Evolutionary conservation across 345 rosid species (phyloP).

Genomic region (Eucalyptus fibrosa): DNA sequence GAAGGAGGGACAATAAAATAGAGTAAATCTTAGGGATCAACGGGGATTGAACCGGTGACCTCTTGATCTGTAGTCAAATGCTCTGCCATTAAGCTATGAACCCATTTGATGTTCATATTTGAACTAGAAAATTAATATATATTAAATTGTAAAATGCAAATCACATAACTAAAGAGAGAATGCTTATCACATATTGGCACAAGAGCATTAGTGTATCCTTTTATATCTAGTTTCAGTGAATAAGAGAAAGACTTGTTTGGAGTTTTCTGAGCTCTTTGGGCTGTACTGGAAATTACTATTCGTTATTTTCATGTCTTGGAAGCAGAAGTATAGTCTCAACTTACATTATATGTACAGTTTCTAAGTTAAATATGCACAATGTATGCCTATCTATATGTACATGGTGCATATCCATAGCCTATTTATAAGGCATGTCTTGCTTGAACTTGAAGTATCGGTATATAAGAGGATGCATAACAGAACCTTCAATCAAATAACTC

Average conservation of each 20-base stretch:
- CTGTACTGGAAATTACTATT: background rate
- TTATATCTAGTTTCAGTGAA: background rate
- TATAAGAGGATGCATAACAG: background rate
- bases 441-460: background rate
- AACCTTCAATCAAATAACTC: background rate
- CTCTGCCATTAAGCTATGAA: constrained; percentile 82
- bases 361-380: background rate
- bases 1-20: no score
- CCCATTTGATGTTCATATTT: background rate
- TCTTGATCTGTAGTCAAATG: constrained; percentile 70
- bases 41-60: constrained; percentile 3
- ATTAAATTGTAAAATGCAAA: background rate
- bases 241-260: background rate
- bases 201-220: background rate
- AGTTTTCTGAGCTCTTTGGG: background rate
- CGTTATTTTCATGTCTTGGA: background rate
- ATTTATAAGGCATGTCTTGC: background rate
- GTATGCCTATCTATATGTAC: background rate
- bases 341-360: background rate
- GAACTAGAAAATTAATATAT: no score
- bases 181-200: background rate
- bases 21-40: no score
- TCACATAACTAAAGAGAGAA: background rate
- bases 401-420: background rate
- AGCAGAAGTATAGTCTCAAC: background rate